A percentile compares a stretch with the other conserved stretches of the same genome.
Conservation (phyloP, 805 yeast genomes). For the Yarrowia sp. region DNA sequence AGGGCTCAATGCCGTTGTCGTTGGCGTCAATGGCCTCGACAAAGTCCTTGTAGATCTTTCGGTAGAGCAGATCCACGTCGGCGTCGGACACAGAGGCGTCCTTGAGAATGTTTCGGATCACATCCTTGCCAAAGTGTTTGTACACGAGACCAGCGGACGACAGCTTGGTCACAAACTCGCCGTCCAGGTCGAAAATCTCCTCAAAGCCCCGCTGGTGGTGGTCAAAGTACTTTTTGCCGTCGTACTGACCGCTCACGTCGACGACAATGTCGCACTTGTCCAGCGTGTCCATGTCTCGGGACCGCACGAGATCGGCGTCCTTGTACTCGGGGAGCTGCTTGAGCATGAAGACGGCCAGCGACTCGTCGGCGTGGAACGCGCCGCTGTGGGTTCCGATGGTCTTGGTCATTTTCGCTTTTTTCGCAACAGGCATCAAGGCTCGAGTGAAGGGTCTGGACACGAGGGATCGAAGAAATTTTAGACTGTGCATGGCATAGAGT, state of each 20-base stretch:
- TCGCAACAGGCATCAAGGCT: conserved; percentile 28
- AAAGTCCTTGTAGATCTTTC: conserved; percentile 82
- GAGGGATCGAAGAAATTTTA: conserved; percentile 18
- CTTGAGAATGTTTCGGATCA: conserved; percentile 57
- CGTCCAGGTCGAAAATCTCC: conserved; percentile 66
- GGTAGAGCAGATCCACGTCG: conserved; percentile 69
- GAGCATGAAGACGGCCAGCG: conserved; percentile 89
- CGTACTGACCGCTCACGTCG: conserved; percentile 93
- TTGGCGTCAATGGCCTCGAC: conserved; percentile 94
- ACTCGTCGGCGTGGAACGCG: conserved; percentile 95
- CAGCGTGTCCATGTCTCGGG: conserved; percentile 83
- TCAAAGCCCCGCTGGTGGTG: conserved; percentile 95
- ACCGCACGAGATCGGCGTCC: conserved; percentile 74
- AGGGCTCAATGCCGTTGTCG: conserved; percentile 89
- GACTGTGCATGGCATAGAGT: conserved; percentile 19
- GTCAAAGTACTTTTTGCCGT: conserved; percentile 83
- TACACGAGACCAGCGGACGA: conserved; percentile 93
- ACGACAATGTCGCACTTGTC: conserved; percentile 90
- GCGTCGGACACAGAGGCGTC: conserved; percentile 50
- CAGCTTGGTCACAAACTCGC: conserved; percentile 71
- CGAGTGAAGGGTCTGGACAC: neutral
- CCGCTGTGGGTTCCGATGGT: conserved; percentile 82
- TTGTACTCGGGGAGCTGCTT: conserved; percentile 71
- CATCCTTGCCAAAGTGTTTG: conserved; percentile 60
- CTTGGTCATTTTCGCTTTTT: conserved; percentile 49